These are phyloP conservation scores for Claviceps monticola DNA, from an alignment of 2,329 filamentous ascomycete species.

Conservation along the genomic window DNA sequence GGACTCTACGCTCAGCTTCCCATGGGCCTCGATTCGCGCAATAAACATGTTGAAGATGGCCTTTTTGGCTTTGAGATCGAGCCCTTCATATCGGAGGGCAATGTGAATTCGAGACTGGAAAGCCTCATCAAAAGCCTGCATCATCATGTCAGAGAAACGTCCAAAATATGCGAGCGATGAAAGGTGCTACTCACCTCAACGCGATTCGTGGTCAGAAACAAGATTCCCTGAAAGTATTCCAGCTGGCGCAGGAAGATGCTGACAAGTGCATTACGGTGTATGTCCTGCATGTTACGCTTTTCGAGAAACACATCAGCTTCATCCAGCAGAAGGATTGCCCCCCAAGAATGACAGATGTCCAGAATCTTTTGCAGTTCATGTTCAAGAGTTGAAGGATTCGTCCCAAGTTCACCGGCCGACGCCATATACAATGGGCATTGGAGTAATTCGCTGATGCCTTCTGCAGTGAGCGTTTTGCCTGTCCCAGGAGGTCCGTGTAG, in stretches of 20 bases:
- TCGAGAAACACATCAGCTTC: slow-evolving; percentile 79
- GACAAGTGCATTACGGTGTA: slow-evolving; percentile 74
- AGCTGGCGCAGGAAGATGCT: slow-evolving; percentile 76
- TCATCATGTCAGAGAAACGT: slow-evolving; percentile 1
- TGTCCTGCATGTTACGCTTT: slow-evolving; percentile 68
- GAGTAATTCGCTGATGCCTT: slow-evolving; percentile 72
- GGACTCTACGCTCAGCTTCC: slow-evolving; percentile 43
- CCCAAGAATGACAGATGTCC: slow-evolving; percentile 76
- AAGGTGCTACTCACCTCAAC: slow-evolving; percentile 39
- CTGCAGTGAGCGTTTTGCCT: slow-evolving; percentile 78
- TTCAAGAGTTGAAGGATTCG: slow-evolving; percentile 61
- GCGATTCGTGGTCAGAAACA: slow-evolving; percentile 82
- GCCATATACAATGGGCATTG: slow-evolving; percentile 74
- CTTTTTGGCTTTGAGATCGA: slow-evolving; percentile 58
- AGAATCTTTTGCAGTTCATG: slow-evolving; percentile 69
- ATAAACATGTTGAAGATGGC: slow-evolving; percentile 78
- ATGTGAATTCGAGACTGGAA: slow-evolving; percentile 84
- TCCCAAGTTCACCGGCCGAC: slow-evolving; percentile 69
- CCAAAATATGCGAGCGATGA: neutral
- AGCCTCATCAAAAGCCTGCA: slow-evolving; percentile 70
- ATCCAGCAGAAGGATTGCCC: slow-evolving; percentile 70
- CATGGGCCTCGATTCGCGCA: slow-evolving; percentile 52
- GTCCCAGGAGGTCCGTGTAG: slow-evolving; percentile 78
- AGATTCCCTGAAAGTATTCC: slow-evolving; percentile 84
- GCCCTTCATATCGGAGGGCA: slow-evolving; percentile 64